Evolutionary conservation across 768 basidiomycete species (phyloP).

Genomic region (Porphyrellus cyaneotinctus): DNA sequence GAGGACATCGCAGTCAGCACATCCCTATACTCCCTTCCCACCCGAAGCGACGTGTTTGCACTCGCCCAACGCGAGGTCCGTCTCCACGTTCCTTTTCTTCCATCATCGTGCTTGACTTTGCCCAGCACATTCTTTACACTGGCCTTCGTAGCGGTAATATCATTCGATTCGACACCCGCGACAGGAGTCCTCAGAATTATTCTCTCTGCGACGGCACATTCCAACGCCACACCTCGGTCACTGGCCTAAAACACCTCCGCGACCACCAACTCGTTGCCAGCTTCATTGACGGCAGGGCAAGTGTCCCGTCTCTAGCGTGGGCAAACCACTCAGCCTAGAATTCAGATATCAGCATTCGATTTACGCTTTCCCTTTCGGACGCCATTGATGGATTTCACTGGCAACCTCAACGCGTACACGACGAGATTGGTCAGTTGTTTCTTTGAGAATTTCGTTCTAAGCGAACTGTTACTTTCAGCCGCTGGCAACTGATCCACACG

Average conservation of each 20-base stretch:
- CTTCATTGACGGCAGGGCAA: constrained; percentile 58
- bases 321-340: background rate
- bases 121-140: constrained; percentile 48
- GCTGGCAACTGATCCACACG: constrained; percentile 50
- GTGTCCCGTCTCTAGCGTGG: constrained; percentile 15
- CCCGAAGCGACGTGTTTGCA: constrained; percentile 61
- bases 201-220: constrained; percentile 34
- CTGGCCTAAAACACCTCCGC: constrained; percentile 47
- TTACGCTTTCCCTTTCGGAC: constrained; percentile 47
- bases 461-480: constrained; percentile 43
- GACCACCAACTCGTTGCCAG: constrained; percentile 54
- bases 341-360: constrained; percentile 59
- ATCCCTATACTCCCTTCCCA: constrained; percentile 41
- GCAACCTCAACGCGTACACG: constrained; percentile 56
- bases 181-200: constrained; percentile 33
- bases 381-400: constrained; percentile 47
- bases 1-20: constrained; percentile 43
- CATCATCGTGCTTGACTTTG: background rate
- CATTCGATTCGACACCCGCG: constrained; percentile 54
- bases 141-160: constrained; percentile 61
- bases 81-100: background rate
- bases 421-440: constrained; percentile 44
- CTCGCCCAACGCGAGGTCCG: constrained; percentile 50
- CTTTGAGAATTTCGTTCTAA: background rate
- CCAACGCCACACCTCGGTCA: constrained; percentile 42